Evolutionary conservation across 2,329 filamentous ascomycete genomes (phyloP).

Genomic region (Atkinsonella texensis): DNA sequence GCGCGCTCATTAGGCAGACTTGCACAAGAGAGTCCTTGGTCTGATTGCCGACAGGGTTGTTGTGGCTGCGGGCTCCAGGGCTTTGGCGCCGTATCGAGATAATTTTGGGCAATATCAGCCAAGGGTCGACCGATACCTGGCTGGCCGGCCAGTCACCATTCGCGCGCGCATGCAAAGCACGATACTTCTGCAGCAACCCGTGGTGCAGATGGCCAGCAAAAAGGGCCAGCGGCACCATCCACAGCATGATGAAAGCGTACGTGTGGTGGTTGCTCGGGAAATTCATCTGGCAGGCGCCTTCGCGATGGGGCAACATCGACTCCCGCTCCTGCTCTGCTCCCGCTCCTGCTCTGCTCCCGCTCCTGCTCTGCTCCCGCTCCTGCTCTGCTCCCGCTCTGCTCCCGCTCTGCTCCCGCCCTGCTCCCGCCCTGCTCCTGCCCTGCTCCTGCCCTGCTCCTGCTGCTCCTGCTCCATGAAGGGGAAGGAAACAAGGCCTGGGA

Average conservation of each 20-base stretch:
- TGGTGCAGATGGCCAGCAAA: background rate
- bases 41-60: background rate
- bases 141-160: background rate
- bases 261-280: background rate
- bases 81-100: background rate
- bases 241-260: background rate
- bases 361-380: background rate
- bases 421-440: too few species aligned
- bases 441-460: too few species aligned
- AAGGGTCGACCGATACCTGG: background rate
- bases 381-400: background rate
- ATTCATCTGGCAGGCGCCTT: background rate
- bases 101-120: background rate
- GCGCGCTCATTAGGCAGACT: constrained; percentile 8
- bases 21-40: constrained; percentile 1
- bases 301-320: background rate
- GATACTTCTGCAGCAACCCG: background rate
- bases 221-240: constrained; percentile 1
- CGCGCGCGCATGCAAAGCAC: constrained; percentile 4
- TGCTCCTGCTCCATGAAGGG: background rate
- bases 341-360: too few species aligned
- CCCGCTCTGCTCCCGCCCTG: background rate
- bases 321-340: background rate
- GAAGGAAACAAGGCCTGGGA: background rate
- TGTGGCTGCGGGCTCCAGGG: background rate